Percentiles rank a stretch among this genome's conserved stretches.
phyloP scores from a whole-genome alignment of 2,329 filamentous ascomycete species.

The Fusarium nematophilum region DNA sequence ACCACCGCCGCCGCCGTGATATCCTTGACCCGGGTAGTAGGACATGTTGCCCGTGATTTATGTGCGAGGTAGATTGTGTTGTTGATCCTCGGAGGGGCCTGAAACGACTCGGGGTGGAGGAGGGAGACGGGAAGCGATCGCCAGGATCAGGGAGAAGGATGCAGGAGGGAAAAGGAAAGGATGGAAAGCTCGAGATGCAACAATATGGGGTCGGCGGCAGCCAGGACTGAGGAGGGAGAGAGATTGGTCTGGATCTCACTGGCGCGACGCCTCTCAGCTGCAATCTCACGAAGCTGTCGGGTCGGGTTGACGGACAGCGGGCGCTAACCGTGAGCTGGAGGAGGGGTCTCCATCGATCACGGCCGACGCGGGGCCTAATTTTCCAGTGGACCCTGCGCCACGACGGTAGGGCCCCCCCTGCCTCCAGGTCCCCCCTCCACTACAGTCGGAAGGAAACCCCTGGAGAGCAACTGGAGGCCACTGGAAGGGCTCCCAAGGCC shows the following conservation, averaged over 20 bases:
- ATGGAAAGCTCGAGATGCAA: conserved; percentile 12
- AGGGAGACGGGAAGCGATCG: background rate
- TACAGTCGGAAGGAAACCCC: conserved; percentile 19
- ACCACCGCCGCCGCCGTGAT: conserved; percentile 51
- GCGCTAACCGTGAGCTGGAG: conserved; percentile 31
- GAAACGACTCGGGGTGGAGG: conserved; percentile 10
- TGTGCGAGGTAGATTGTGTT: conserved; percentile 9
- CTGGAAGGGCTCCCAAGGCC: conserved; percentile 11
- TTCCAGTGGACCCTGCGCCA: conserved; percentile 22
- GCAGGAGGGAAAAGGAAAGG: conserved; percentile 23
- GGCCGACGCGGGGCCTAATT: conserved; percentile 13
- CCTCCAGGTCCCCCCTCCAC: conserved; percentile 12
- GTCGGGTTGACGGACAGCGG: conserved; percentile 12
- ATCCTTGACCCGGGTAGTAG: conserved; percentile 56
- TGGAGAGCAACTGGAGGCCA: conserved; percentile 30
- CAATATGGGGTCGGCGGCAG: conserved; percentile 18
- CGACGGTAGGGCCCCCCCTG: no score
- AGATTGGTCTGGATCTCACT: conserved; percentile 2
- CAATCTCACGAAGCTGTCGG: conserved; percentile 5
- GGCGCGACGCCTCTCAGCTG: conserved; percentile 1
- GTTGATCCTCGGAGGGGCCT: conserved; percentile 5
- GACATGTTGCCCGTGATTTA: conserved; percentile 48
- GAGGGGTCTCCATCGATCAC: conserved; percentile 11
- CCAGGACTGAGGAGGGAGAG: background rate
- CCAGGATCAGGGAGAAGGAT: conserved; percentile 12